Evolutionary conservation across 225 moss, liverwort and hornwort genomes (phyloP).

Genomic region (Ulota crispa): DNA sequence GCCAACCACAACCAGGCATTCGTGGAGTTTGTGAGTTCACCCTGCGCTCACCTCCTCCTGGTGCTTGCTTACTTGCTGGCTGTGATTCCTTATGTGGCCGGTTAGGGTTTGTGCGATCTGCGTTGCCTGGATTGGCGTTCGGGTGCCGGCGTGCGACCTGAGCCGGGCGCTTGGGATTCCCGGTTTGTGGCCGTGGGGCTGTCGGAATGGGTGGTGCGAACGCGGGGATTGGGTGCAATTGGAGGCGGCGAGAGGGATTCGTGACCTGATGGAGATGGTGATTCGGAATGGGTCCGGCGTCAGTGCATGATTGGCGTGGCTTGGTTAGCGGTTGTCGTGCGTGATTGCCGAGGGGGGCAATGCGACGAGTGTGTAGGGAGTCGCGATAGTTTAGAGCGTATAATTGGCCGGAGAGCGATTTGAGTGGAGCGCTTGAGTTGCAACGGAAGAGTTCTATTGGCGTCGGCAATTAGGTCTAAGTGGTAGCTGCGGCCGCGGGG

Average conservation of each 20-base stretch:
- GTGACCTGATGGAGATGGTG: neutral
- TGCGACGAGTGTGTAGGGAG: no score
- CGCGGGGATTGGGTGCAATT: conserved; percentile 16
- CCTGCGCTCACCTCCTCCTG: no score
- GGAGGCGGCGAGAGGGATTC: neutral
- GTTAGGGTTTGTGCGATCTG: conserved; percentile 17
- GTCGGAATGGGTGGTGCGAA: neutral
- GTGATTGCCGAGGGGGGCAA: neutral
- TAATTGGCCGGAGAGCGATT: neutral
- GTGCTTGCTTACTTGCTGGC: neutral
- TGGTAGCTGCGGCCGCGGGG: neutral
- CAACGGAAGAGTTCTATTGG: neutral
- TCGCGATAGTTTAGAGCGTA: no score
- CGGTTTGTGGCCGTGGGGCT: neutral
- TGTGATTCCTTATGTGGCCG: neutral
- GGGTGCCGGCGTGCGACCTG: neutral
- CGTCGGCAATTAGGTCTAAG: neutral
- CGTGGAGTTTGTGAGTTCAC: conserved; percentile 89
- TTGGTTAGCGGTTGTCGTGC: neutral
- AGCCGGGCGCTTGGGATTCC: neutral
- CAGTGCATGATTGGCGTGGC: neutral
- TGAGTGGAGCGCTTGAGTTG: neutral
- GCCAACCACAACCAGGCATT: conserved; percentile 99
- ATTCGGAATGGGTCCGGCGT: neutral
- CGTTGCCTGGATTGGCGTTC: neutral